Conservation (phyloP, 2,329 filamentous ascomycete species). For the Fusarium mexicanum region DNA sequence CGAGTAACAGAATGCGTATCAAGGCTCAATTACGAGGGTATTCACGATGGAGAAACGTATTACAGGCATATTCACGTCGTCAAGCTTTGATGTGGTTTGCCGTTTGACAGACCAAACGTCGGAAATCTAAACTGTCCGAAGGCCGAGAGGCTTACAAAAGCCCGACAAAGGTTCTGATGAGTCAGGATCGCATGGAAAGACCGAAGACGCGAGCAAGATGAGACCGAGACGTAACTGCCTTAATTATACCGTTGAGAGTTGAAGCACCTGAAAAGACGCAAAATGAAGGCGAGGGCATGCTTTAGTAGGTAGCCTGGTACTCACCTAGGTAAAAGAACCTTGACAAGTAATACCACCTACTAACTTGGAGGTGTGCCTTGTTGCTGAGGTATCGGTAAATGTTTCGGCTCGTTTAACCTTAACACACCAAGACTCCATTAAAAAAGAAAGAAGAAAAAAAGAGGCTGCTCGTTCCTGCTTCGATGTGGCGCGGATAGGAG, state of each 20-base stretch:
- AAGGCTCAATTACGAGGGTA: constrained; percentile 3
- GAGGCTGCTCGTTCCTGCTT: not conserved
- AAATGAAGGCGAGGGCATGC: not conserved
- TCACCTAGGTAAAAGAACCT: not conserved
- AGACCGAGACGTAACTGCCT: not conserved
- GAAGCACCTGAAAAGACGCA: constrained; percentile 4
- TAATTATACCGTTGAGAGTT: not conserved
- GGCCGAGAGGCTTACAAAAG: constrained; percentile 35
- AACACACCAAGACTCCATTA: not conserved
- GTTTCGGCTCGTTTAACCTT: constrained; percentile 9
- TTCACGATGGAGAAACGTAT: constrained; percentile 13
- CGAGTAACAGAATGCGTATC: not conserved
- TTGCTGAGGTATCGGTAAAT: not conserved
- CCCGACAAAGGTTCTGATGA: constrained; percentile 30
- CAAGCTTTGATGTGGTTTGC: constrained; percentile 33
- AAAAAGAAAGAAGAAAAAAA: not conserved
- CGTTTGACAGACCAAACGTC: constrained; percentile 18
- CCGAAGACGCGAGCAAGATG: constrained; percentile 17
- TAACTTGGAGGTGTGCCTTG: not conserved
- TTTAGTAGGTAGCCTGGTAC: not conserved
- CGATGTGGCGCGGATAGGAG: constrained; percentile 1
- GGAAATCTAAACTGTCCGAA: constrained; percentile 38
- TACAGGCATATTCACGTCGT: constrained; percentile 22
- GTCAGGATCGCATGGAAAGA: constrained; percentile 19
- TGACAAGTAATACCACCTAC: not conserved